phyloP scores from a whole-genome alignment of 2,329 filamentous ascomycete species.

The Onygenales sp. region DNA sequence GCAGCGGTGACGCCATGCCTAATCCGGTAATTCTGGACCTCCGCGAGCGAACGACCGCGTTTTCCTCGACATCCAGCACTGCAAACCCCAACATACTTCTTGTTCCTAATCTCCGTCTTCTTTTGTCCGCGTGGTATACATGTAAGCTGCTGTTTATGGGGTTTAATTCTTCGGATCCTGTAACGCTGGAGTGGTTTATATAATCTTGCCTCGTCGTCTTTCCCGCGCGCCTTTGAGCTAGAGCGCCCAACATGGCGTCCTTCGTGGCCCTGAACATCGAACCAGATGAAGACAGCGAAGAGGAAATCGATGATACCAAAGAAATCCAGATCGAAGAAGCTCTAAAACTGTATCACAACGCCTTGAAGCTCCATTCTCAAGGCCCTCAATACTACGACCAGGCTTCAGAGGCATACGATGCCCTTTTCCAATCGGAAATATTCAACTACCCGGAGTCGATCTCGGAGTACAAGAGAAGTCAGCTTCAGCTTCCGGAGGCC shows the following conservation, averaged over 20 bases:
- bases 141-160: neutral
- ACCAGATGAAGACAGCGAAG: conserved; percentile 78
- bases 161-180: neutral
- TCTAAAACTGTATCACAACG: conserved; percentile 84
- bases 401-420: conserved; percentile 71
- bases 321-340: conserved; percentile 97
- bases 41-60: neutral
- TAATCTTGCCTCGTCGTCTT: conserved; percentile 6
- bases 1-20: conserved; percentile 3
- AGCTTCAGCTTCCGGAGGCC: conserved; percentile 27
- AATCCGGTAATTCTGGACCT: conserved; percentile 5
- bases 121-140: neutral
- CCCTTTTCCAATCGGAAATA: conserved; percentile 83
- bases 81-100: neutral
- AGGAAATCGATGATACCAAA: conserved; percentile 89
- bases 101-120: neutral
- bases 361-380: conserved; percentile 83
- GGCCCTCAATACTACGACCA: conserved; percentile 66
- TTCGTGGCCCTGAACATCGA: conserved; percentile 92
- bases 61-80: neutral
- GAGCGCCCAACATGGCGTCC: conserved; percentile 36
- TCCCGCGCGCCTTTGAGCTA: conserved; percentile 9
- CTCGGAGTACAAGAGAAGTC: conserved; percentile 71
- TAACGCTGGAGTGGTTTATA: neutral
- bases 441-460: conserved; percentile 83